Percentiles rank a stretch among this genome's conserved stretches.
Conservation (phyloP, 163 green algal species). For the Volvox carteri region DNA sequence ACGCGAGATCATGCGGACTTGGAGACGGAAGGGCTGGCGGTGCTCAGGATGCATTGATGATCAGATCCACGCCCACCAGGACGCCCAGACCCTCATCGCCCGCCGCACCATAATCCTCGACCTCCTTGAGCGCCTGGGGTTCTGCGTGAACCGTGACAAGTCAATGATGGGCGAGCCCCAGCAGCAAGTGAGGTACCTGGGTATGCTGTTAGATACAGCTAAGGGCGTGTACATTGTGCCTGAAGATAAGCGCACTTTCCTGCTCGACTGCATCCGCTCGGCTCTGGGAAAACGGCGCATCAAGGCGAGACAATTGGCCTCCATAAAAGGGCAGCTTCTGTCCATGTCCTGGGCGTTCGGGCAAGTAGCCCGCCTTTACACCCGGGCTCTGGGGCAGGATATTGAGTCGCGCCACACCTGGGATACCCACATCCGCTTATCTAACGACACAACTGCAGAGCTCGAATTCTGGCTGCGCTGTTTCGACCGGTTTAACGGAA, state of each 20-base stretch:
- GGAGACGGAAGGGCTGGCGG: neutral
- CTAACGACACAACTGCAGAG: neutral
- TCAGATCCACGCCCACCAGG: neutral
- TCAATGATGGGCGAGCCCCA: conserved; percentile 6
- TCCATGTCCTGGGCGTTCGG: conserved; percentile 21
- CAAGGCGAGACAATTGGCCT: neutral
- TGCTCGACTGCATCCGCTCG: neutral
- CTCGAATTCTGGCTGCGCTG: conserved; percentile 3
- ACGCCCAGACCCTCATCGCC: neutral
- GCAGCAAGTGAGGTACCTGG: conserved; percentile 5
- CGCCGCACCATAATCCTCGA: neutral
- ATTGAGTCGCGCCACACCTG: neutral
- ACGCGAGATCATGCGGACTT: neutral
- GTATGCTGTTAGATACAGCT: neutral
- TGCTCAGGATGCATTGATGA: conserved; percentile 27
- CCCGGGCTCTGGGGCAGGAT: neutral
- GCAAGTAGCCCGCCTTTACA: neutral
- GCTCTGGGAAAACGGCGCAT: neutral
- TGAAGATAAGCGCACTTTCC: neutral
- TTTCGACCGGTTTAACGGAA: too few species aligned
- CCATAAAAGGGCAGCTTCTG: neutral
- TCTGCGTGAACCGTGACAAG: neutral
- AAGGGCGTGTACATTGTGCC: neutral
- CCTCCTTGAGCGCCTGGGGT: neutral
- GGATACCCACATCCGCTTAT: neutral